phyloP scores from a whole-genome alignment of 2,329 filamentous ascomycete genomes.

The Fonsecaea pedrosoi region DNA sequence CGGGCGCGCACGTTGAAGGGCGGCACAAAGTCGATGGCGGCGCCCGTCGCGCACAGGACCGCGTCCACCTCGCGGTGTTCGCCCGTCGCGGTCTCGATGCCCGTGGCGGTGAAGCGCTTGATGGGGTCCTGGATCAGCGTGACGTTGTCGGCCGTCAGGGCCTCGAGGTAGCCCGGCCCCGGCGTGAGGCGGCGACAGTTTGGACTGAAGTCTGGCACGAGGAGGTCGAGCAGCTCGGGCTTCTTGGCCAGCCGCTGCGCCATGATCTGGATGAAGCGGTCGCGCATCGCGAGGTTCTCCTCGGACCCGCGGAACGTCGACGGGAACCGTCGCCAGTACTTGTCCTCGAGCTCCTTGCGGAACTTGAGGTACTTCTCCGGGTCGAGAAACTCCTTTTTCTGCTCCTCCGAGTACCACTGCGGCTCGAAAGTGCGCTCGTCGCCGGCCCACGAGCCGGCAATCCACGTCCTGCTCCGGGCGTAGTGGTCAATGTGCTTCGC shows the following conservation, averaged over 20 bases:
- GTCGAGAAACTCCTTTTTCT: slow-evolving; percentile 38
- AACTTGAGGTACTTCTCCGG: slow-evolving; percentile 42
- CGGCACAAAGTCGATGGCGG: slow-evolving; percentile 45
- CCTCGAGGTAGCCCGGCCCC: slow-evolving; percentile 71
- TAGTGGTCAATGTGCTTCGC: slow-evolving; percentile 42
- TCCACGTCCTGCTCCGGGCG: slow-evolving; percentile 43
- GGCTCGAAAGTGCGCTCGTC: slow-evolving; percentile 35
- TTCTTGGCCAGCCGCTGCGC: slow-evolving; percentile 40
- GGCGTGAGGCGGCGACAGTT: slow-evolving; percentile 60
- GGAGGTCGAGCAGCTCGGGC: slow-evolving; percentile 45
- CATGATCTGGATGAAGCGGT: slow-evolving; percentile 37
- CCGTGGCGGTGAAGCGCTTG: slow-evolving; percentile 63
- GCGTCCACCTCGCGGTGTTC: slow-evolving; percentile 38
- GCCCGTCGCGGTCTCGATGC: slow-evolving; percentile 44
- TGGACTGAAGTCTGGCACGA: slow-evolving; percentile 51
- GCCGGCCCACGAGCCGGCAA: slow-evolving; percentile 46
- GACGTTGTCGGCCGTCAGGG: slow-evolving; percentile 67
- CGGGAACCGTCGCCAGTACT: slow-evolving; percentile 41
- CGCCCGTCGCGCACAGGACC: slow-evolving; percentile 49
- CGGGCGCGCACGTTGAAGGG: slow-evolving; percentile 45
- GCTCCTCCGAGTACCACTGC: slow-evolving; percentile 39
- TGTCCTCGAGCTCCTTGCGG: slow-evolving; percentile 45
- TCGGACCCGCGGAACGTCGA: slow-evolving; percentile 35
- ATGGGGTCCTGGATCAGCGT: slow-evolving; percentile 65
- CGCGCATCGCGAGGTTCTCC: slow-evolving; percentile 34